These are phyloP conservation scores for Plasmopara muralis DNA, from an alignment of 352 stramenopile species.

Conservation along the genomic window DNA sequence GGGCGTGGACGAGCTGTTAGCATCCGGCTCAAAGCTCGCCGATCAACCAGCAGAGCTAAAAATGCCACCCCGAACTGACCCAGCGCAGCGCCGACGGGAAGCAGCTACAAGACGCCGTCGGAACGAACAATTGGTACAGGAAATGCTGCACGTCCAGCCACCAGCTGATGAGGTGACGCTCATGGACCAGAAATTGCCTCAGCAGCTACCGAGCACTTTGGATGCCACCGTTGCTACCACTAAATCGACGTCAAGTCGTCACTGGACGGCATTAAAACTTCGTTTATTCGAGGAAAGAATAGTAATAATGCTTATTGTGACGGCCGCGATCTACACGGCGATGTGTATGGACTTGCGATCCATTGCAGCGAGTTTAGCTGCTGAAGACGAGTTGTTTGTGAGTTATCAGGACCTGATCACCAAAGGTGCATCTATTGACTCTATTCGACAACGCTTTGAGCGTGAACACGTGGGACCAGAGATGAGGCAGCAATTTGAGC, in stretches of 20 bases:
- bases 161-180: neutral
- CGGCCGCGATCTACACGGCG: slow-evolving; percentile 40
- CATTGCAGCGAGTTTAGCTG: slow-evolving; percentile 40
- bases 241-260: slow-evolving; percentile 41
- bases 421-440: slow-evolving; percentile 51
- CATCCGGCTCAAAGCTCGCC: neutral
- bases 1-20: slow-evolving; percentile 39
- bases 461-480: slow-evolving; percentile 51
- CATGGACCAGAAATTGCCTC: slow-evolving; percentile 3
- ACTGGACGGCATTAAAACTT: slow-evolving; percentile 46
- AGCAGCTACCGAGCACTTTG: slow-evolving; percentile 1
- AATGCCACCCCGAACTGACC: slow-evolving; percentile 47
- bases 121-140: slow-evolving; percentile 52
- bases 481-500: slow-evolving; percentile 44
- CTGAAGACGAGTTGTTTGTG: slow-evolving; percentile 41
- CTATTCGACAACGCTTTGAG: slow-evolving; percentile 65
- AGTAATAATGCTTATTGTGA: slow-evolving; percentile 47
- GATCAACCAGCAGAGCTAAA: slow-evolving; percentile 19
- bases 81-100: slow-evolving; percentile 59
- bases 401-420: slow-evolving; percentile 57
- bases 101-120: slow-evolving; percentile 48
- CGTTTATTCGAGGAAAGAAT: slow-evolving; percentile 50
- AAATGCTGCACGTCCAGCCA: slow-evolving; percentile 31
- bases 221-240: neutral
- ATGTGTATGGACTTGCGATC: slow-evolving; percentile 40